phyloP scores from a whole-genome alignment of 1,139 yeast species.

The Barnettozyma hawaiiensis region DNA sequence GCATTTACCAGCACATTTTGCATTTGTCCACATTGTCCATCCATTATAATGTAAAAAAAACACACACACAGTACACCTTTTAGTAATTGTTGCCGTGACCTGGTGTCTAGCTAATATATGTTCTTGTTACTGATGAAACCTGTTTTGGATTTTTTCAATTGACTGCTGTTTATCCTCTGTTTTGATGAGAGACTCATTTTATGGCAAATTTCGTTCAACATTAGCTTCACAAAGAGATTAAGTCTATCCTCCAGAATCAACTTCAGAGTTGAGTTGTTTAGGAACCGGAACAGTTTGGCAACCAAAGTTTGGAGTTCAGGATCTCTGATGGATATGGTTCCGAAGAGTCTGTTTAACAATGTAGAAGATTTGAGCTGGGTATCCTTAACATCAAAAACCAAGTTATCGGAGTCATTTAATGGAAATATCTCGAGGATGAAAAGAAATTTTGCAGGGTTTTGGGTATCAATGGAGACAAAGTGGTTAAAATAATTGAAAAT shows the following conservation, averaged over 20 bases:
- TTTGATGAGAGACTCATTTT: background rate
- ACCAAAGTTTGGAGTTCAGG: constrained; percentile 9
- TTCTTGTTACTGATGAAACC: constrained; percentile 1
- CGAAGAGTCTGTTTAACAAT: constrained; percentile 16
- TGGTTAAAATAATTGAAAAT: constrained; percentile 13
- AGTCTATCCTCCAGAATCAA: constrained; percentile 18
- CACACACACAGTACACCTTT: no score
- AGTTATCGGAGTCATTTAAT: constrained; percentile 3
- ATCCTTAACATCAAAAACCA: constrained; percentile 17
- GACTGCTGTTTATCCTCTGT: background rate
- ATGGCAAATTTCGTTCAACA: constrained; percentile 13
- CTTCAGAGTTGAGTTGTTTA: constrained; percentile 10
- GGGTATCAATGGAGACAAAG: constrained; percentile 10
- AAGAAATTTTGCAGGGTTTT: constrained; percentile 19
- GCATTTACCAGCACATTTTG: no score
- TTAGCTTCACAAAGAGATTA: constrained; percentile 12
- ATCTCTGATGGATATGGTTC: constrained; percentile 14
- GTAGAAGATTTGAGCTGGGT: constrained; percentile 5
- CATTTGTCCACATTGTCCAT: no score
- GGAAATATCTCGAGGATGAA: constrained; percentile 23
- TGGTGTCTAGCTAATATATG: background rate
- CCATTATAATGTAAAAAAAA: no score
- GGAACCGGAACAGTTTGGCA: constrained; percentile 8
- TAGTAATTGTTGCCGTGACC: background rate
- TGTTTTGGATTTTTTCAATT: background rate